Percentiles rank a stretch among this genome's conserved stretches.
These are phyloP conservation scores for barrel medic (Medicago truncatula) DNA, from an alignment of 306 rosid genomes.

Conservation along the genomic window MtrunA17r5.0-ANR NC_053048.1:43879501-43880000, in stretches of 20 bases:
- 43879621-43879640: background rate
- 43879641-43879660: background rate
- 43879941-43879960: too few species aligned
- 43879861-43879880: too few species aligned
- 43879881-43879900: too few species aligned
- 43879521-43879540: slow-evolving; percentile 1
- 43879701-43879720: background rate
- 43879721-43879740: slow-evolving; percentile 2
- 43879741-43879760: background rate
- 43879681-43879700: slow-evolving; percentile 1
- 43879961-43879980: too few species aligned
- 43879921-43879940: too few species aligned
- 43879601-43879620: background rate
- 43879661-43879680: slow-evolving; percentile 2
- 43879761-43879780: background rate
- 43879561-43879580: background rate
- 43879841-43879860: too few species aligned
- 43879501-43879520: background rate
- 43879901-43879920: too few species aligned
- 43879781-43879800: background rate
- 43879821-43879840: too few species aligned
- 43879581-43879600: slow-evolving; percentile 28
- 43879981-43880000: too few species aligned
- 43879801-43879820: too few species aligned
- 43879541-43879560: background rate